Evolutionary conservation across 2,329 filamentous ascomycete species (phyloP).

Genomic region (Alternaria conjuncta): DNA sequence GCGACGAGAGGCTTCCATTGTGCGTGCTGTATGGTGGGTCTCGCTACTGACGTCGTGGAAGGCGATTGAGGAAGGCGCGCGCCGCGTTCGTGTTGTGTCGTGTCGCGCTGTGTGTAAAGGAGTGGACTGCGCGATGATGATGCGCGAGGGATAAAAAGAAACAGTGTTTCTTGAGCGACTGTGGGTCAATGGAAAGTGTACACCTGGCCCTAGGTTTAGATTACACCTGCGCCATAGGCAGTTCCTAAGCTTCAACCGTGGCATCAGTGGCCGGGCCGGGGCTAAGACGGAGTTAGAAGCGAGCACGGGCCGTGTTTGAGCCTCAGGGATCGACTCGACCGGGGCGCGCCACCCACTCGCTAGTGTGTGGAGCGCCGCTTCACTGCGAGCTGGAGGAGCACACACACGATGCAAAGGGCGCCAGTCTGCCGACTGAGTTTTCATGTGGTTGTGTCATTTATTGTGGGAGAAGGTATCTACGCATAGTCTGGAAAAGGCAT

Average conservation of each 20-base stretch:
- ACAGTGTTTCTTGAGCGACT: not conserved
- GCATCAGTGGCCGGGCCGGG: conserved; percentile 34
- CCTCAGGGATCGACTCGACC: conserved; percentile 15
- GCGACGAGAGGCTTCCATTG: conserved; percentile 35
- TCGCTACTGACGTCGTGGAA: not conserved
- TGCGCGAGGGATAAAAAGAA: not conserved
- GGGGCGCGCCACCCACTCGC: conserved; percentile 8
- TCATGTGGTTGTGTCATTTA: not conserved
- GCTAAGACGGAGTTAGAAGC: conserved; percentile 36
- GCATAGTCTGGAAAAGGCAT: not conserved
- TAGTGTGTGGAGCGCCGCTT: conserved; percentile 1
- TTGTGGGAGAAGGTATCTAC: not conserved
- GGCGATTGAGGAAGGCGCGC: not conserved
- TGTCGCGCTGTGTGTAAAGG: not conserved
- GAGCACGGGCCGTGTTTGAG: conserved; percentile 15
- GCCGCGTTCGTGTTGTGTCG: not conserved
- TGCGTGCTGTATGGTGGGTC: not conserved
- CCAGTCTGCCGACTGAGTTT: not conserved
- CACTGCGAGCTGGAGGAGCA: not conserved
- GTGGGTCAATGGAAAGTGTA: conserved; percentile 1
- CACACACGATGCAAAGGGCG: not conserved
- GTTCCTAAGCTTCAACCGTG: conserved; percentile 32
- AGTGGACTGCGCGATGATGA: not conserved
- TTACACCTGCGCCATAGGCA: conserved; percentile 3
- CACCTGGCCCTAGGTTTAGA: conserved; percentile 7